Conservation (phyloP, 805 yeast species). For the Teunomyces aglyptinius region DNA sequence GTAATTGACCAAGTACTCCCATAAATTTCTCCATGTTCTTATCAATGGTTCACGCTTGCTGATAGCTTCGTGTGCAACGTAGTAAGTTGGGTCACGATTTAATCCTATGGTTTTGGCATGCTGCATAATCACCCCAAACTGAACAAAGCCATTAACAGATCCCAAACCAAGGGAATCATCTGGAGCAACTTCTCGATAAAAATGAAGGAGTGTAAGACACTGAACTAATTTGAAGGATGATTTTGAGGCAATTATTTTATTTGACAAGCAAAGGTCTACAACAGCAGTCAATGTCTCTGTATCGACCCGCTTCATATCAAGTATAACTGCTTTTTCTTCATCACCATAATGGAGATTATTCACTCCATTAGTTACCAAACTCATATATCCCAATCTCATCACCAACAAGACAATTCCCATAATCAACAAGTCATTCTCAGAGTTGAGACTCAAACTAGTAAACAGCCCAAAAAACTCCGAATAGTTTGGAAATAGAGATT, state of each 20-base stretch:
- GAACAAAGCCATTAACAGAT: constrained; percentile 37
- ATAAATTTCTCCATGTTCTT: constrained; percentile 35
- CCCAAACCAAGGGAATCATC: constrained; percentile 43
- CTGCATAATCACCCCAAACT: constrained; percentile 34
- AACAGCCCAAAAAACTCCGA: constrained; percentile 19
- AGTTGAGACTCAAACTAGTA: constrained; percentile 21
- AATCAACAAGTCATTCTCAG: constrained; percentile 29
- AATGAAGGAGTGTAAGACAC: constrained; percentile 29
- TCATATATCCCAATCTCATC: constrained; percentile 37
- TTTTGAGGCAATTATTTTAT: constrained; percentile 25
- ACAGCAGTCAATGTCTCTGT: constrained; percentile 28
- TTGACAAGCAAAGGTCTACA: constrained; percentile 34
- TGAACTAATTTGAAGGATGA: constrained; percentile 38
- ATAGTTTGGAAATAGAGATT: constrained; percentile 21
- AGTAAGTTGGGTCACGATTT: constrained; percentile 38
- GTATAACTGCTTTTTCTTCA: constrained; percentile 25
- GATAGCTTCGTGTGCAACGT: constrained; percentile 28
- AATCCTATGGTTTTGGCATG: constrained; percentile 43
- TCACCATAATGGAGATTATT: constrained; percentile 23
- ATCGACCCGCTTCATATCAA: constrained; percentile 30
- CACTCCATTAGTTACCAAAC: constrained; percentile 35
- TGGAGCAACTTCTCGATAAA: constrained; percentile 38
- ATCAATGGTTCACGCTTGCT: constrained; percentile 24
- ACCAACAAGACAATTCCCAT: constrained; percentile 30
- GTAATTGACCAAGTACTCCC: constrained; percentile 28